Evolutionary conservation across 352 stramenopile species (phyloP).

Genomic region (Phytophthora foliorum): DNA sequence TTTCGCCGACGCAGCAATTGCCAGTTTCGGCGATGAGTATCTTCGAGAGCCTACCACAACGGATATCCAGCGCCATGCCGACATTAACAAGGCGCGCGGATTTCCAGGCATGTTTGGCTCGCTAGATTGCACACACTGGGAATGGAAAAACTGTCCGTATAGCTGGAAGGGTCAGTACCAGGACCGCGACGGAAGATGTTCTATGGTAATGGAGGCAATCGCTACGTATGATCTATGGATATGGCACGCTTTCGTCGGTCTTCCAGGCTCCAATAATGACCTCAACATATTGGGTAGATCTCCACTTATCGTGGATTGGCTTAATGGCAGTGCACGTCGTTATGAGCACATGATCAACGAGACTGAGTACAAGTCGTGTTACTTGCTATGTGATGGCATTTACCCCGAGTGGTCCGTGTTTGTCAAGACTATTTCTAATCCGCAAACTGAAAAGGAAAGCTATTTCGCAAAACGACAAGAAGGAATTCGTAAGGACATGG

Average conservation of each 20-base stretch:
- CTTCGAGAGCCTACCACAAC: conserved; percentile 10
- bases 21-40: conserved; percentile 26
- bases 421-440: conserved; percentile 34
- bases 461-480: conserved; percentile 33
- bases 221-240: conserved; percentile 35
- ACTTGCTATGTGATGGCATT: conserved; percentile 40
- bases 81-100: conserved; percentile 8
- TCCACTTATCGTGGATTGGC: conserved; percentile 23
- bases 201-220: conserved; percentile 26
- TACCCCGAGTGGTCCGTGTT: conserved; percentile 32
- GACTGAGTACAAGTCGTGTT: conserved; percentile 17
- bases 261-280: conserved; percentile 43
- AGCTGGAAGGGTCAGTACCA: conserved; percentile 24
- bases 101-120: conserved; percentile 41
- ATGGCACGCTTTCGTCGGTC: conserved; percentile 31
- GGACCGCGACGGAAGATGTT: background rate
- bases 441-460: conserved; percentile 6
- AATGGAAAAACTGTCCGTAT: conserved; percentile 39
- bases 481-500: conserved; percentile 34
- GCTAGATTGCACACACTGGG: conserved; percentile 39
- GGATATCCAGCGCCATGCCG: conserved; percentile 13
- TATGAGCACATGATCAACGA: conserved; percentile 24
- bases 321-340: conserved; percentile 6
- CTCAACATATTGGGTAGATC: conserved; percentile 43
- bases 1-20: conserved; percentile 15